Evolutionary conservation across 2,329 filamentous ascomycete species (phyloP), one percentile per base, ranked within the genome.

Genomic region (Cordyceps farinosa): DNA sequence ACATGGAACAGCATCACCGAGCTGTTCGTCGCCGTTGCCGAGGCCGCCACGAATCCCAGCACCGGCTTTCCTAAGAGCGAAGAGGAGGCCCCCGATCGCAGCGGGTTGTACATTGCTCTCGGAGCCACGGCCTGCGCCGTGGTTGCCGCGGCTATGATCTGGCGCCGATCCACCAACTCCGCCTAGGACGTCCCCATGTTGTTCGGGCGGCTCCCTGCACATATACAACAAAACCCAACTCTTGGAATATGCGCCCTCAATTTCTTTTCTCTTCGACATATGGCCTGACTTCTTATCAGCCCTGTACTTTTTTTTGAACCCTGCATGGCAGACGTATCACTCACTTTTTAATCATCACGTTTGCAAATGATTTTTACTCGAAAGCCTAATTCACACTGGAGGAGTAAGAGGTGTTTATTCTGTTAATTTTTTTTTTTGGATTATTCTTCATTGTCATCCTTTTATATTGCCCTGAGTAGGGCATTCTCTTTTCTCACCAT

Each of bases 1-100:
- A 95, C 90, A 7, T 99, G 95, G 95, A 88, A 86, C 70, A 96
- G 91, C 70, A 97, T 98, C 69, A 90, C 90, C 67, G 95, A 99
- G 76, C 84, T 98, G 42, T 99, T 98, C 76, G 92, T 97, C 30
- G 88, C 86, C 42, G 84, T 98, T 62, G 95, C 95, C 7, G 95
- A 98, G 76, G 90, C 91, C 47, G 94, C 94, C 6, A 95, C 93
- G 51, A 92, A 92, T 71, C 95, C 95, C 0, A 92, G 88, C 69
- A 90, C 87, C 0, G 94, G 90, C 0, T 97, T 96, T 70, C 94
- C 95, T 0, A 95, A 93, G 76, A 90, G 85, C 61, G 92, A 97
- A 67, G 93, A 97, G 70, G 92, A 95, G 61, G 84, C 87, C 1
- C 87, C 89, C 5, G 94, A 97, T 75, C 86, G 91, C 69, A 92